Percentiles rank a stretch among this genome's conserved stretches.
These are phyloP conservation scores for Penicillium canariense DNA, from an alignment of 495 filamentous ascomycete species.

Conservation along the genomic window DNA sequence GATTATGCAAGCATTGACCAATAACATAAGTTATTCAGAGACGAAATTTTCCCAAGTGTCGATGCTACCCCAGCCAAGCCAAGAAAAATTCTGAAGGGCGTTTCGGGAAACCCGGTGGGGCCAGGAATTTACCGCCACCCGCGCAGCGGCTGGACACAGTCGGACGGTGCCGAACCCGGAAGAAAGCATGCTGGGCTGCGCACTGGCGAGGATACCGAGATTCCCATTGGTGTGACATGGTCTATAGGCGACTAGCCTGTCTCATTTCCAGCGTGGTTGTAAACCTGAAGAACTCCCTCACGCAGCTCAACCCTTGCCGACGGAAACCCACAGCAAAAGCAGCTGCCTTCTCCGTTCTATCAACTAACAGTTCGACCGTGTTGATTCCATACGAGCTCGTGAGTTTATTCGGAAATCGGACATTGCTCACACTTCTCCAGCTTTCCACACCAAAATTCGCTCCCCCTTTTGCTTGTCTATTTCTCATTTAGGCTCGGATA, in stretches of 20 bases:
- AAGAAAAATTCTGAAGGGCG: constrained; percentile 22
- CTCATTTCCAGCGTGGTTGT: background rate
- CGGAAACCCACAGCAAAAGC: background rate
- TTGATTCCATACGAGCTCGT: background rate
- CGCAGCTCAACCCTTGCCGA: background rate
- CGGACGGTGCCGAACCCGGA: constrained; percentile 9
- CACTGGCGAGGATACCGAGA: background rate
- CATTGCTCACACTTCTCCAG: background rate
- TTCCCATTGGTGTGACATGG: background rate
- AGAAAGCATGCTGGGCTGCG: background rate
- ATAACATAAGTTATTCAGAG: constrained; percentile 2
- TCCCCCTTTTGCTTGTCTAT: no score
- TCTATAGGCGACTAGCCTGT: background rate
- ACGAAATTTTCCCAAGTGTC: constrained; percentile 4
- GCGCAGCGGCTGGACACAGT: background rate
- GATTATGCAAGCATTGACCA: constrained; percentile 14
- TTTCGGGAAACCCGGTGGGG: constrained; percentile 17
- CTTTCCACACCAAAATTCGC: no score
- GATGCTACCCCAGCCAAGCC: constrained; percentile 16
- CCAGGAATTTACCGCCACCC: constrained; percentile 7
- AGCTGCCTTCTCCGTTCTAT: background rate
- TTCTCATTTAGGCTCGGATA: no score
- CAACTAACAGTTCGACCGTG: background rate
- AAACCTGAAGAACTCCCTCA: background rate
- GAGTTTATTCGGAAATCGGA: background rate